Percentiles rank a stretch among this genome's conserved stretches.
These are phyloP conservation scores for Sclerotiophoma versabilis DNA, from an alignment of 2,329 filamentous ascomycete genomes.

Conservation along the genomic window DNA sequence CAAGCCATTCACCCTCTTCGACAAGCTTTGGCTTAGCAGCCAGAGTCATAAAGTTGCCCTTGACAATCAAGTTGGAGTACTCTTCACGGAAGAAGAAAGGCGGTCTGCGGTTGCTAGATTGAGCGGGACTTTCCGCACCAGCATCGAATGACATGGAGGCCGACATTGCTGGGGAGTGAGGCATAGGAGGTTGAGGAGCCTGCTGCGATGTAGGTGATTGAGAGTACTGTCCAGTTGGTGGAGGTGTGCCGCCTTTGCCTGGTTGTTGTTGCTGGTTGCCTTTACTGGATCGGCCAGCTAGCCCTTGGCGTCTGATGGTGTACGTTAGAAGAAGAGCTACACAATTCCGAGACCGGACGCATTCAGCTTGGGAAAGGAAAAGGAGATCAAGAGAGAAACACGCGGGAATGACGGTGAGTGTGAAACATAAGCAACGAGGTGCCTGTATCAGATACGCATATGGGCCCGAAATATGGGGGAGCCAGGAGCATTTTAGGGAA, in stretches of 20 bases:
- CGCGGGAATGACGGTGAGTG: conserved; percentile 23
- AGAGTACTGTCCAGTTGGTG: conserved; percentile 46
- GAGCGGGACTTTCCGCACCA: conserved; percentile 43
- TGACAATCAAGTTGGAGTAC: conserved; percentile 87
- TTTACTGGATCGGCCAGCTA: conserved; percentile 54
- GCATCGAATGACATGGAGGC: conserved; percentile 70
- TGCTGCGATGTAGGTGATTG: conserved; percentile 46
- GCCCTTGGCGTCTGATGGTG: conserved; percentile 50
- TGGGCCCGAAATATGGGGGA: conserved; percentile 33
- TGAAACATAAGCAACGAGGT: conserved; percentile 34
- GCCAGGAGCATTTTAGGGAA: conserved; percentile 37
- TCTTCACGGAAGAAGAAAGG: conserved; percentile 78
- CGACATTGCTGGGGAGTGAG: conserved; percentile 43
- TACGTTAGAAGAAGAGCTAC: conserved; percentile 32
- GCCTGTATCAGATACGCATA: conserved; percentile 40
- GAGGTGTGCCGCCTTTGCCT: conserved; percentile 47
- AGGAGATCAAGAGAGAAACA: conserved; percentile 16
- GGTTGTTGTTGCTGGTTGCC: conserved; percentile 41
- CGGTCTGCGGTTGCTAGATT: conserved; percentile 67
- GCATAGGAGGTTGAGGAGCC: conserved; percentile 45
- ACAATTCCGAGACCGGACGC: conserved; percentile 8
- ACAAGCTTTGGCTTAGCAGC: conserved; percentile 92
- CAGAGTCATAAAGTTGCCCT: conserved; percentile 96
- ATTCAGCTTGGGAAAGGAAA: conserved; percentile 6
- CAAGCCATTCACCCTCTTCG: conserved; percentile 93